Conservation (phyloP, 345 rosid genomes). For the Arabis alpina region DNA sequence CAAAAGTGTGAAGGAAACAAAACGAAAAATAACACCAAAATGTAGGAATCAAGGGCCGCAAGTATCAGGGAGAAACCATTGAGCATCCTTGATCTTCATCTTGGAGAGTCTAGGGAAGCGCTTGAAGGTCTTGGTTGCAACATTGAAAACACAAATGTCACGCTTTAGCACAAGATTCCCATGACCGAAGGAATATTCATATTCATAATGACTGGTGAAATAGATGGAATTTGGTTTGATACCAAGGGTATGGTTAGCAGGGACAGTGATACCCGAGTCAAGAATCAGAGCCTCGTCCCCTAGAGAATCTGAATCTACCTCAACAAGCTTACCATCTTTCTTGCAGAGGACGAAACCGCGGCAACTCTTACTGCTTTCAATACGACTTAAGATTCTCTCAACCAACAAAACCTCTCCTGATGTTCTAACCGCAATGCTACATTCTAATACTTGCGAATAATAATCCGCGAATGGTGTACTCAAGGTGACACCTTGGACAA, state of each 20-base stretch:
- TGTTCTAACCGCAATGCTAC: neutral
- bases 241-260: neutral
- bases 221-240: slow-evolving; percentile 8
- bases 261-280: neutral
- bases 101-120: neutral
- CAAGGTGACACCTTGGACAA: no score
- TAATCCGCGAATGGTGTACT: no score
- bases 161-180: neutral
- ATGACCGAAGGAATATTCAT: no score
- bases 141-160: slow-evolving; percentile 22
- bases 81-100: slow-evolving; percentile 16
- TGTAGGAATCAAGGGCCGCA: no score
- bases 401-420: slow-evolving; percentile 21
- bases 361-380: no score
- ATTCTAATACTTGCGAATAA: no score
- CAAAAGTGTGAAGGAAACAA: no score
- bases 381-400: neutral
- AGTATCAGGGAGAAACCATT: slow-evolving; percentile 8
- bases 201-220: neutral
- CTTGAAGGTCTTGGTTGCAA: neutral
- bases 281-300: neutral
- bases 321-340: neutral
- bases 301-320: slow-evolving; percentile 6
- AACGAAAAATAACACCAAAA: no score
- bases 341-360: neutral